Conservation (phyloP, 2,329 filamentous ascomycete genomes). For the Aspergillus terreus region DNA sequence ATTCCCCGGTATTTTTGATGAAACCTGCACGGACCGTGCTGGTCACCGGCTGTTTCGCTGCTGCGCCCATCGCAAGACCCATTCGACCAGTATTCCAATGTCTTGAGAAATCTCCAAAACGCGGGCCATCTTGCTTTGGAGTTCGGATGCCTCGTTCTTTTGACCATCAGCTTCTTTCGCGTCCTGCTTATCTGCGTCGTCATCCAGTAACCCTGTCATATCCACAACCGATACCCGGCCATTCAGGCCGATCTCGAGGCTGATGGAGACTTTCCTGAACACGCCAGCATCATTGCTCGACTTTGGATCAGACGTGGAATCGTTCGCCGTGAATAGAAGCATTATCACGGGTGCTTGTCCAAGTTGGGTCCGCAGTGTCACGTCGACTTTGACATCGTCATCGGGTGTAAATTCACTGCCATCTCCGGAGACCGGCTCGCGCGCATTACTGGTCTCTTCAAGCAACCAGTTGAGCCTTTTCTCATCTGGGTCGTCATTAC, state of each 20-base stretch:
- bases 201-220: slow-evolving; percentile 31
- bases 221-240: slow-evolving; percentile 38
- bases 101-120: slow-evolving; percentile 44
- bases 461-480: slow-evolving; percentile 58
- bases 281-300: slow-evolving; percentile 7
- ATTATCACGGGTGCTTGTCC: slow-evolving; percentile 37
- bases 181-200: slow-evolving; percentile 13
- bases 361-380: slow-evolving; percentile 37
- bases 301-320: slow-evolving; percentile 3
- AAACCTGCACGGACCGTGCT: background rate
- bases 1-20: too few relatives aligned
- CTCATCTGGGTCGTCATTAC: slow-evolving; percentile 40
- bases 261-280: slow-evolving; percentile 29
- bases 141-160: slow-evolving; percentile 16
- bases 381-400: slow-evolving; percentile 33
- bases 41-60: slow-evolving; percentile 24
- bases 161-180: slow-evolving; percentile 16
- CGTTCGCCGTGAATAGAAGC: slow-evolving; percentile 31
- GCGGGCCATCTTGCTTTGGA: slow-evolving; percentile 34
- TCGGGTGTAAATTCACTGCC: background rate
- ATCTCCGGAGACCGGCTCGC: background rate
- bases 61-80: slow-evolving; percentile 36
- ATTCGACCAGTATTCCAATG: slow-evolving; percentile 42
- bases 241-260: slow-evolving; percentile 39
- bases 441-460: slow-evolving; percentile 9